A percentile compares a stretch with the other conserved stretches of the same genome.
Conservation (phyloP, 2,329 filamentous ascomycete species). For the Aspergillus uvarum region DNA sequence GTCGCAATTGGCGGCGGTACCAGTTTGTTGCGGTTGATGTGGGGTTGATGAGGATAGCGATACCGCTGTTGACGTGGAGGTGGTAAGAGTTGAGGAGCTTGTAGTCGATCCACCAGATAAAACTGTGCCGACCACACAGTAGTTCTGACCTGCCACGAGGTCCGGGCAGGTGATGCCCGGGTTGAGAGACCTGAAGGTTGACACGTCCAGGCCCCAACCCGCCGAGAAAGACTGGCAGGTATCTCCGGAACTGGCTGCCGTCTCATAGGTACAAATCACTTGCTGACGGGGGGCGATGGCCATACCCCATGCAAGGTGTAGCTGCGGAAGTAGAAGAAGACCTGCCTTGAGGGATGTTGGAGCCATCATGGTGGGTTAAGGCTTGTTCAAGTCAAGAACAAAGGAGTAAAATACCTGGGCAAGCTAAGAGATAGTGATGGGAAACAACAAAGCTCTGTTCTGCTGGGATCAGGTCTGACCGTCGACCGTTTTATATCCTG, state of each 20-base stretch:
- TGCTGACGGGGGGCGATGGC: neutral
- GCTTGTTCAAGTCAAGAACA: neutral
- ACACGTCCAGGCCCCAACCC: constrained; percentile 24
- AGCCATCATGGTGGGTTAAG: neutral
- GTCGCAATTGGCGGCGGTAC: neutral
- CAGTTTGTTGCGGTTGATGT: neutral
- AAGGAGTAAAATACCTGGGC: neutral
- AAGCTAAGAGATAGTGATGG: neutral
- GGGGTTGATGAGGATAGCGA: neutral
- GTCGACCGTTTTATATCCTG: neutral
- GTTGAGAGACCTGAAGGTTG: constrained; percentile 26
- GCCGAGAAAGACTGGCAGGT: constrained; percentile 28
- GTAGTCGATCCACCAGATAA: neutral
- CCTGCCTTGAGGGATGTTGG: neutral
- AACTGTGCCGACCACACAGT: constrained; percentile 15
- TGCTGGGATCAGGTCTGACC: neutral
- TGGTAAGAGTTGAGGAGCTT: neutral
- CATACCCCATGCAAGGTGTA: neutral
- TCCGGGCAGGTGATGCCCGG: constrained; percentile 25
- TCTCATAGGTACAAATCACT: constrained; percentile 11
- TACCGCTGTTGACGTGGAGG: neutral
- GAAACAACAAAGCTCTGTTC: neutral
- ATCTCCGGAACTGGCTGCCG: constrained; percentile 20
- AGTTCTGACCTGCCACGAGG: constrained; percentile 14
- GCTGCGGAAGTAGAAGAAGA: constrained; percentile 5